These are phyloP conservation scores for Exophiala phaeomuriformis DNA, from an alignment of 2,329 filamentous ascomycete species.

Conservation along the genomic window DNA sequence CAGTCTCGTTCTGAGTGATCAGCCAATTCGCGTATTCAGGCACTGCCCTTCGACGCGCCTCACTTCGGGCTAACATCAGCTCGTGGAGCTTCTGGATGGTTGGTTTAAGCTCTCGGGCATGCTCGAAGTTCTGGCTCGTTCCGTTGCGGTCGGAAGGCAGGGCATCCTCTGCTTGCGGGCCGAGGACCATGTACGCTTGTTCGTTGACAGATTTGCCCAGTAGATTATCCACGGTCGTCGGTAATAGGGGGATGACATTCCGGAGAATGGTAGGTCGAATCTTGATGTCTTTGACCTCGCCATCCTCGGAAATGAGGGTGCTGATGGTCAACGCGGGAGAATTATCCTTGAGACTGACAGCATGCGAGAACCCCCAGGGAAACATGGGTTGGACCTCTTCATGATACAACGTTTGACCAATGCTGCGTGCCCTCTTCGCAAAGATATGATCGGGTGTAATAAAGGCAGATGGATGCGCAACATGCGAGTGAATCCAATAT, in stretches of 20 bases:
- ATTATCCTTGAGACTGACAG: slow-evolving; percentile 48
- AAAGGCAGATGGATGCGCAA: slow-evolving; percentile 59
- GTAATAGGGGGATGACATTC: slow-evolving; percentile 50
- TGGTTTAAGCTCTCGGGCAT: slow-evolving; percentile 27
- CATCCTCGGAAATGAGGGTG: slow-evolving; percentile 46
- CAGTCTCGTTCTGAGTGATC: background rate
- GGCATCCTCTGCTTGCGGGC: slow-evolving; percentile 23
- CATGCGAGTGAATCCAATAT: slow-evolving; percentile 56
- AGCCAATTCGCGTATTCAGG: slow-evolving; percentile 29
- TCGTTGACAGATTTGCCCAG: slow-evolving; percentile 8
- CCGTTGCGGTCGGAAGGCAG: slow-evolving; percentile 28
- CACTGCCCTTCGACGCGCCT: slow-evolving; percentile 7
- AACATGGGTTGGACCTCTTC: slow-evolving; percentile 50
- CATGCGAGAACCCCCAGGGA: slow-evolving; percentile 40
- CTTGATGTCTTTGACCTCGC: slow-evolving; percentile 48
- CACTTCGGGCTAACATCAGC: slow-evolving; percentile 8
- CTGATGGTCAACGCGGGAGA: slow-evolving; percentile 57
- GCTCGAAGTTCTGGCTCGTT: slow-evolving; percentile 30
- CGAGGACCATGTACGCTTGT: slow-evolving; percentile 31
- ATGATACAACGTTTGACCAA: slow-evolving; percentile 47
- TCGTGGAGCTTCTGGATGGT: slow-evolving; percentile 30
- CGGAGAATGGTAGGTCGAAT: slow-evolving; percentile 48
- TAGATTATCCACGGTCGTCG: slow-evolving; percentile 28
- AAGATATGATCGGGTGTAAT: slow-evolving; percentile 46
- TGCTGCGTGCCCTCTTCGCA: slow-evolving; percentile 49